Conservation (phyloP, 495 filamentous ascomycete species). For the Achaetomiella virescens region DNA sequence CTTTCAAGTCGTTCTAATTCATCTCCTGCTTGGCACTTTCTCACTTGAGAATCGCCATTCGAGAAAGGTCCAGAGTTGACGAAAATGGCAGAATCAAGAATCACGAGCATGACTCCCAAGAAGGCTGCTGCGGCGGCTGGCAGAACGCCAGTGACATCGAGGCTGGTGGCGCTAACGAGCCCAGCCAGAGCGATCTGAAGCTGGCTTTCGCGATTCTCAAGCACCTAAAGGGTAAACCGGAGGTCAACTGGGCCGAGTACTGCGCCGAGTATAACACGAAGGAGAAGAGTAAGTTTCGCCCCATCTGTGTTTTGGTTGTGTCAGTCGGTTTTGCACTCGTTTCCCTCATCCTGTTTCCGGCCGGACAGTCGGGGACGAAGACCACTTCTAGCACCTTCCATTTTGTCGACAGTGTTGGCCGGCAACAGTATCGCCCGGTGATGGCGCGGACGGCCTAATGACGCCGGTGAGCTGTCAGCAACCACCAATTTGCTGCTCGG, state of each 20-base stretch:
- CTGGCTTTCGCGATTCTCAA: constrained; percentile 1
- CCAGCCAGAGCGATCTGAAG: neutral
- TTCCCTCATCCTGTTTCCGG: neutral
- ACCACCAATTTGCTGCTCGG: too few relatives aligned
- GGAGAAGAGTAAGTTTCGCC: constrained; percentile 4
- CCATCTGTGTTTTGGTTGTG: neutral
- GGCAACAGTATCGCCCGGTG: neutral
- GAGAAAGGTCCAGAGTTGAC: neutral
- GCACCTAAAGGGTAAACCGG: constrained; percentile 6
- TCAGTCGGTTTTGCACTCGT: neutral
- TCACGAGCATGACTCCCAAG: constrained; percentile 4
- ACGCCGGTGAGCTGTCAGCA: too few relatives aligned
- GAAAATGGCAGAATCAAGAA: neutral
- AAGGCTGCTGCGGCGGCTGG: neutral
- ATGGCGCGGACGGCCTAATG: too few relatives aligned
- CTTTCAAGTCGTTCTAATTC: neutral
- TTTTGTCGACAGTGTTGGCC: too few relatives aligned
- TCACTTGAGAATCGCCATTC: neutral
- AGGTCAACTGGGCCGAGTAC: constrained; percentile 8
- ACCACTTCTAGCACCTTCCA: too few relatives aligned
- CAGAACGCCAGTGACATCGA: neutral
- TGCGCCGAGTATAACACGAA: neutral
- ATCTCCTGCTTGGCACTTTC: neutral
- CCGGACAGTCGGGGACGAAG: too few relatives aligned
- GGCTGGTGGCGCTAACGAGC: neutral